Evolutionary conservation across 169 alveolate genomes (phyloP).

Genomic region (Eimeria falciformis): DNA sequence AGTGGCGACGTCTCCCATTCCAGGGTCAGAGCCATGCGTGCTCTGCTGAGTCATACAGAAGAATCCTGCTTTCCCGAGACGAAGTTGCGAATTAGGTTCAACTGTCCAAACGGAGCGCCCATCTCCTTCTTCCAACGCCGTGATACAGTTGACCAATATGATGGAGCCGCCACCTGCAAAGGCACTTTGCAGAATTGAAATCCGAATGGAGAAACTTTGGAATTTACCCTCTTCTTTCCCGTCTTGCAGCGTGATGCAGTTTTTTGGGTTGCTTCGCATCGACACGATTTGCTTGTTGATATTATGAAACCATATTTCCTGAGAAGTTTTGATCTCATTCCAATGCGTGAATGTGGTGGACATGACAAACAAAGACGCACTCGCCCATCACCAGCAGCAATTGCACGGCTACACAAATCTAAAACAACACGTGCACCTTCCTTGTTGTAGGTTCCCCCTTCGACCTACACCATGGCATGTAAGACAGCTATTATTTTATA

Average conservation of each 20-base stretch:
- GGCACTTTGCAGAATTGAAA: background rate
- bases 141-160: conserved; percentile 78
- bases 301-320: conserved; percentile 81
- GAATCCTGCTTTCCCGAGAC: conserved; percentile 77
- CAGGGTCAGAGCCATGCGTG: conserved; percentile 79
- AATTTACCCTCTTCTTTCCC: conserved; percentile 77
- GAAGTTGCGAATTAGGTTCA: conserved; percentile 81
- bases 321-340: background rate
- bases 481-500: background rate
- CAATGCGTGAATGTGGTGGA: background rate
- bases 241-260: conserved; percentile 81
- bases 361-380: conserved; percentile 59
- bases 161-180: conserved; percentile 79
- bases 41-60: conserved; percentile 79
- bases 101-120: conserved; percentile 83
- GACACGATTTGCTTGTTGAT: conserved; percentile 81
- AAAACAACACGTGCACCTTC: conserved; percentile 87
- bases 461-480: conserved; percentile 75
- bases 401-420: conserved; percentile 87
- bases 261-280: conserved; percentile 83
- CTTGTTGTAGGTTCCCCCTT: conserved; percentile 85
- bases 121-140: conserved; percentile 82
- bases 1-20: conserved; percentile 73
- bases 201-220: background rate
- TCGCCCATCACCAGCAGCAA: conserved; percentile 89